These are phyloP conservation scores for Chloris gayana DNA, from an alignment of 176 grass and related monocot genomes.

Conservation along the genomic window DNA sequence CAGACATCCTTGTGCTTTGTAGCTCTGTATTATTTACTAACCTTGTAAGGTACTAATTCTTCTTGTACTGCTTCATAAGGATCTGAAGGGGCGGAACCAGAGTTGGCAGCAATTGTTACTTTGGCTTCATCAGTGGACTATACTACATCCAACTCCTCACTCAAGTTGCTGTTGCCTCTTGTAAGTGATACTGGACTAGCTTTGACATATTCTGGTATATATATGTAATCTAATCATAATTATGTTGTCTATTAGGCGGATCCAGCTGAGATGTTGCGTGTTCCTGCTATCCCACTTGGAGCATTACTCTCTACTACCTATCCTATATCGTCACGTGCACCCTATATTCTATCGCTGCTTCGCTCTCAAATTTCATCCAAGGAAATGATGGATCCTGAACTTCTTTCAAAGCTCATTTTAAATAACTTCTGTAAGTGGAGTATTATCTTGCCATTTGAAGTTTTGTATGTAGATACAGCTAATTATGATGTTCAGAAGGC, in stretches of 20 bases:
- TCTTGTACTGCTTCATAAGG: constrained; percentile 55
- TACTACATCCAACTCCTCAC: constrained; percentile 92
- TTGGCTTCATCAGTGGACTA: constrained; percentile 94
- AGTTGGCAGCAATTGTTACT: constrained; percentile 77
- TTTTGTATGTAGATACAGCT: background rate
- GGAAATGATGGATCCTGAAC: constrained; percentile 96
- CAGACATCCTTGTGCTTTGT: constrained; percentile 20
- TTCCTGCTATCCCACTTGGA: constrained; percentile 85
- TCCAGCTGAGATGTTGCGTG: constrained; percentile 76
- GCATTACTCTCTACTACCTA: constrained; percentile 72
- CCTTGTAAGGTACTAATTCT: constrained; percentile 25
- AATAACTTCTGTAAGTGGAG: constrained; percentile 91
- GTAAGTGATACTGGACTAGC: constrained; percentile 50
- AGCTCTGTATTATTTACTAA: constrained; percentile 32
- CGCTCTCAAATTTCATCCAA: constrained; percentile 86
- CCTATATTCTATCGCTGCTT: constrained; percentile 76
- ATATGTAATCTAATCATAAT: constrained; percentile 38
- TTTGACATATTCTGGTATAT: constrained; percentile 17
- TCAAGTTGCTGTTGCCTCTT: constrained; percentile 89
- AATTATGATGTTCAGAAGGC: constrained; percentile 13
- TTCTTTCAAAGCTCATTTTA: constrained; percentile 83
- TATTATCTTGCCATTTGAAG: constrained; percentile 22
- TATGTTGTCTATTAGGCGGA: constrained; percentile 66
- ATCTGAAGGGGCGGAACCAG: constrained; percentile 54
- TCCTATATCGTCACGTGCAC: constrained; percentile 77